Evolutionary conservation across 305 asterid genomes (phyloP), one percentile per base, ranked within the genome.

Genomic region (Nicotiana rustica): DNA sequence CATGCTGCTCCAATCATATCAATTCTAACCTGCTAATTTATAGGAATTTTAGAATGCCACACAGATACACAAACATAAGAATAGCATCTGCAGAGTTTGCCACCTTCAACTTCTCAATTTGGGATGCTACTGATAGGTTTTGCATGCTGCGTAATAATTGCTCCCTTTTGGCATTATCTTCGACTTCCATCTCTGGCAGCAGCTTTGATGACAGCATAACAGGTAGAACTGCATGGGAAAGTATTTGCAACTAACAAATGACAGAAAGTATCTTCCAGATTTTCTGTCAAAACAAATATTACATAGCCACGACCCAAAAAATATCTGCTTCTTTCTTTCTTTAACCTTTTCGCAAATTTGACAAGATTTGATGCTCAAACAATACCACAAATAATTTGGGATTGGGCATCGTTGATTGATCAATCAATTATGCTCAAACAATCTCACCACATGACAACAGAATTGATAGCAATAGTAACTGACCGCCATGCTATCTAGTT

Each of bases 181-280:
- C 99, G 79, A 87, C 81, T 92, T 96, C 99, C 97, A 96, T 96
- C 89, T 96, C 98, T 17, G 99, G 99, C 83, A 96, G 87, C 80
- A 93, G 93, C 87, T 96, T 96, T 78, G 99, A 93, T 64, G 99
- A 96, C 88, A 96, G 85, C 99, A 96, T 96, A 83, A 94, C 97
- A 84, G 99, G 99, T 77, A 96, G 89, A 89, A 96, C 99, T 96
- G 93, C 81, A 87, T 36, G 17, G 10, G 31, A 76, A 55, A 76
- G 80, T 76, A 76, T 55, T 55, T 76, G 65, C 62, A 76, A 55
- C 66, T 9, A 76, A 76, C 49, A 15, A 76, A 19, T 55, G 41
- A 55, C 10, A 55, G 29, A 76, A 73, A 55, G n/a, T 4, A 76
- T 76, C 66, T 55, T 76, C 56, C 47, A 15, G 66, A 76, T 31